Evolutionary conservation across 495 filamentous ascomycete genomes (phyloP).

Genomic region (Penicillium salamii): DNA sequence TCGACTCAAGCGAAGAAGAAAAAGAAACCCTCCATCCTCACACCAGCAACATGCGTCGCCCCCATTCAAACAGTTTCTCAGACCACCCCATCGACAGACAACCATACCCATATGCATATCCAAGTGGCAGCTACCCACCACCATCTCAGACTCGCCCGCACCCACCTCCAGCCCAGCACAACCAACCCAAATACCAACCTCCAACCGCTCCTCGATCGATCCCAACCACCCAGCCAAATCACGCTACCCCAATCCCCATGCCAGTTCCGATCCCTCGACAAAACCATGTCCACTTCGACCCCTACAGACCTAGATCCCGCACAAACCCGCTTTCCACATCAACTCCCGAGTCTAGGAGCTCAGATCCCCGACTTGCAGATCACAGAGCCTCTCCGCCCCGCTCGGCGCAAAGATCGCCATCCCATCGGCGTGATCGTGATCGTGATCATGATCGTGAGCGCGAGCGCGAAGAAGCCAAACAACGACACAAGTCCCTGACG

Average conservation of each 20-base stretch:
- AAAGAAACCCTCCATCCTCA: constrained; percentile 14
- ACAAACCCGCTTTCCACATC: constrained; percentile 23
- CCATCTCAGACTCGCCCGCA: constrained; percentile 11
- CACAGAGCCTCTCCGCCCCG: constrained; percentile 14
- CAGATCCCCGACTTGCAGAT: too few relatives aligned
- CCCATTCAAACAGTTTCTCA: constrained; percentile 16
- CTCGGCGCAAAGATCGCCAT: constrained; percentile 19
- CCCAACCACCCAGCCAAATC: constrained; percentile 8
- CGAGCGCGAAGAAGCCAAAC: constrained; percentile 24
- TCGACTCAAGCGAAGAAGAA: constrained; percentile 22
- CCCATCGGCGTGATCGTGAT: background rate
- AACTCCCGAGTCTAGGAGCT: constrained; percentile 17
- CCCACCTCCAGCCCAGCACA: constrained; percentile 1
- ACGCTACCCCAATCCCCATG: constrained; percentile 3
- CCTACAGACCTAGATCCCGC: constrained; percentile 14
- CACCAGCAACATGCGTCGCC: constrained; percentile 8
- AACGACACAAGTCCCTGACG: constrained; percentile 23
- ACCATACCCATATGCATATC: constrained; percentile 7
- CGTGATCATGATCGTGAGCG: too few relatives aligned
- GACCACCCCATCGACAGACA: background rate
- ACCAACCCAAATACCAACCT: constrained; percentile 4
- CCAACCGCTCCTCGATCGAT: constrained; percentile 12
- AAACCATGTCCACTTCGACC: constrained; percentile 13
- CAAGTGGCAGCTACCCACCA: constrained; percentile 16
- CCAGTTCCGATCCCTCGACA: constrained; percentile 4